Evolutionary conservation across 1,139 yeast genomes (phyloP).

Genomic region (Yamadazyma sp.): DNA sequence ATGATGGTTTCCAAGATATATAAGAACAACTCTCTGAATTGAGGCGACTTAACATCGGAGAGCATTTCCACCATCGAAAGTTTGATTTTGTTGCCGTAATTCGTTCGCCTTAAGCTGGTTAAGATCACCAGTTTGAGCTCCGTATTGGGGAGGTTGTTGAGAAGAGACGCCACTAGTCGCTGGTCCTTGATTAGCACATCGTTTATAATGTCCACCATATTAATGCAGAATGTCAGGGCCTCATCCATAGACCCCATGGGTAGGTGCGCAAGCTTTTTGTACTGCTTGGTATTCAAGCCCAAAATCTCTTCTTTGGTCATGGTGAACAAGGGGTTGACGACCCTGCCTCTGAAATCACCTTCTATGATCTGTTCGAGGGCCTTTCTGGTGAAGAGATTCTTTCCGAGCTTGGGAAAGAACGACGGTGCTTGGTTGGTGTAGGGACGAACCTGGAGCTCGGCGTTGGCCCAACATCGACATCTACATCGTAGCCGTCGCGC

Average conservation of each 20-base stretch:
- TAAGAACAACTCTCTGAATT: slow-evolving; percentile 20
- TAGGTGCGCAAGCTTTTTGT: slow-evolving; percentile 25
- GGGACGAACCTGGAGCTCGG: too few relatives aligned
- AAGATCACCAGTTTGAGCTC: slow-evolving; percentile 13
- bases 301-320: slow-evolving; percentile 28
- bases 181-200: slow-evolving; percentile 30
- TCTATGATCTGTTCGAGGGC: slow-evolving; percentile 4
- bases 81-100: slow-evolving; percentile 24
- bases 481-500: too few relatives aligned
- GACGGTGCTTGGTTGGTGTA: slow-evolving; percentile 1
- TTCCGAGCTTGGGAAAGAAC: slow-evolving; percentile 11
- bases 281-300: slow-evolving; percentile 21
- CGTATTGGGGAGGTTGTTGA: slow-evolving; percentile 19
- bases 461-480: too few relatives aligned
- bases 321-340: slow-evolving; percentile 35
- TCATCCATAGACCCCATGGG: slow-evolving; percentile 26
- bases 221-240: slow-evolving; percentile 29
- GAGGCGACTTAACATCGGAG: slow-evolving; percentile 20
- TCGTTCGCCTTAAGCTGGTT: slow-evolving; percentile 11
- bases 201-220: slow-evolving; percentile 29
- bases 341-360: slow-evolving; percentile 14
- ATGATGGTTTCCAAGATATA: slow-evolving; percentile 23
- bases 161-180: slow-evolving; percentile 20
- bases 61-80: slow-evolving; percentile 30
- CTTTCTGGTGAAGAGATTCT: slow-evolving; percentile 14